Percentiles rank a stretch among this genome's conserved stretches.
Conservation (phyloP, 306 rosid genomes). For the Mucuna pruriens region DNA sequence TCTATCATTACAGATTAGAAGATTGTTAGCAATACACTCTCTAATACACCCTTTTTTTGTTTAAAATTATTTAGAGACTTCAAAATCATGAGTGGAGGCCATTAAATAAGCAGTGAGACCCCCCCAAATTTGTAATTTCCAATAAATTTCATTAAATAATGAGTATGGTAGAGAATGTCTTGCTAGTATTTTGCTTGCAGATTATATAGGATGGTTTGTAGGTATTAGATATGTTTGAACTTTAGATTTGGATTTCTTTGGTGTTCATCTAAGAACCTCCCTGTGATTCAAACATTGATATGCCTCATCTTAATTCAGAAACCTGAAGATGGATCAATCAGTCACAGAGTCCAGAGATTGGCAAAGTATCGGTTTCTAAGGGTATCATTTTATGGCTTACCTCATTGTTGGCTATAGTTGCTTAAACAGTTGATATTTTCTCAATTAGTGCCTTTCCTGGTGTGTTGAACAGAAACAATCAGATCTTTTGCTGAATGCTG, state of each 20-base stretch:
- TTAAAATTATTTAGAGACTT: no score
- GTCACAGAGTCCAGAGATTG: conserved; percentile 91
- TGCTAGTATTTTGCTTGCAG: no score
- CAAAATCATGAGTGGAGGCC: no score
- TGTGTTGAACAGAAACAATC: conserved; percentile 87
- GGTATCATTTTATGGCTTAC: conserved; percentile 48
- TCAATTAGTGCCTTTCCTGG: conserved; percentile 30
- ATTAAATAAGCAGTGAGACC: no score
- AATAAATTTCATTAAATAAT: no score
- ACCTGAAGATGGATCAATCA: conserved; percentile 99
- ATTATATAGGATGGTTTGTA: conserved; percentile 22
- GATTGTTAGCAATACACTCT: no score
- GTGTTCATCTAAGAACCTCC: conserved; percentile 16
- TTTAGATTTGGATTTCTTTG: conserved; percentile 32
- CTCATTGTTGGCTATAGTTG: conserved; percentile 27
- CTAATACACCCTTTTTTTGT: no score
- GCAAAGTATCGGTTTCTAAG: conserved; percentile 89
- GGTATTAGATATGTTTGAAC: conserved; percentile 19
- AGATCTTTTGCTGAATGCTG: conserved; percentile 95
- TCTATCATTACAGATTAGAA: not conserved
- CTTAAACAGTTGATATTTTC: conserved; percentile 29
- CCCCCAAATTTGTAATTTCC: no score
- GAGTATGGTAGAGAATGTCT: no score
- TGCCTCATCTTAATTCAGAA: conserved; percentile 57
- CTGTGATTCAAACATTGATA: conserved; percentile 15